Conservation (phyloP, 257 asterid genomes). For the Craterostigma plantagineum region DNA sequence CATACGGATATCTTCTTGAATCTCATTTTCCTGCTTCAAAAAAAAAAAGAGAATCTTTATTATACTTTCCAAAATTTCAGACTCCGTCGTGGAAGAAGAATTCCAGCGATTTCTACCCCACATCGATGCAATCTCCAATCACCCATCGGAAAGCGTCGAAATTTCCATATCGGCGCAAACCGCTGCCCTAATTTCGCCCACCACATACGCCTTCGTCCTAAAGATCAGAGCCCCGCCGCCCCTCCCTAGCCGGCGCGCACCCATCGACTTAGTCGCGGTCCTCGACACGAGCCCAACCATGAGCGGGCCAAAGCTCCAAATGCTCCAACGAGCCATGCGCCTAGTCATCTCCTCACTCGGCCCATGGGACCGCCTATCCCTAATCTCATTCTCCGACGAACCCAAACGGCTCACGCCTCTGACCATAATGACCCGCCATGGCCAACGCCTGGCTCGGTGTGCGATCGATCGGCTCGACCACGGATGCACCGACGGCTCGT, state of each 20-base stretch:
- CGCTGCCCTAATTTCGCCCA: conserved; percentile 53
- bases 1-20: too few relatives aligned
- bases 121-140: conserved; percentile 20
- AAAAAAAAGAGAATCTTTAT: too few relatives aligned
- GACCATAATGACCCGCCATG: conserved; percentile 50
- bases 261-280: conserved; percentile 74
- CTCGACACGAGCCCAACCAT: conserved; percentile 68
- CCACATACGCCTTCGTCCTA: conserved; percentile 49
- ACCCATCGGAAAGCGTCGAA: conserved; percentile 21
- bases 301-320: conserved; percentile 76
- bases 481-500: conserved; percentile 48
- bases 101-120: conserved; percentile 68
- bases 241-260: conserved; percentile 39
- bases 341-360: conserved; percentile 73
- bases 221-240: conserved; percentile 50
- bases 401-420: conserved; percentile 50
- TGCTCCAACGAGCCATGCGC: conserved; percentile 82
- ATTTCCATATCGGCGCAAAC: conserved; percentile 44
- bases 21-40: too few relatives aligned
- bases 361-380: conserved; percentile 76
- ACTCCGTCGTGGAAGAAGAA: conserved; percentile 24
- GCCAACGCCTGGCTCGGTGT: conserved; percentile 49
- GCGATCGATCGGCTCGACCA: conserved; percentile 44
- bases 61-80: too few relatives aligned
- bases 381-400: conserved; percentile 43